A percentile compares a stretch with the other conserved stretches of the same genome.
Conservation (phyloP, 1,284 basidiomycete species). For the Fomes fomentarius region DNA sequence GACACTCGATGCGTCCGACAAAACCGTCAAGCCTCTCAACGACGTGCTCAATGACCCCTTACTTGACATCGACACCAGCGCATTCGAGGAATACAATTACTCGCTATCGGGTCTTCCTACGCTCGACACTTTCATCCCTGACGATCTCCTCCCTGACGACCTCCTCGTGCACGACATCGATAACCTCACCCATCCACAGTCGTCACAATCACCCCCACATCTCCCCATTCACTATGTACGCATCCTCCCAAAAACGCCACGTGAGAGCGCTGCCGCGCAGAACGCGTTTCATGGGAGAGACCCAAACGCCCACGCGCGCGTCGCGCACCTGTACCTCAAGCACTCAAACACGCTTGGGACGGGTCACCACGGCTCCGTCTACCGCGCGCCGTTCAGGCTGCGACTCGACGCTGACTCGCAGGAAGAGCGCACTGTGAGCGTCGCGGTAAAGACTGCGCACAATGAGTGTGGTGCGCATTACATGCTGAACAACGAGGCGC, state of each 20-base stretch:
- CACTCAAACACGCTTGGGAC: conserved; percentile 31
- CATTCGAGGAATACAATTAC: conserved; percentile 3
- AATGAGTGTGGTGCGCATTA: conserved; percentile 18
- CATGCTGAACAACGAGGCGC: conserved; percentile 43
- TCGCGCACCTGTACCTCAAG: conserved; percentile 30
- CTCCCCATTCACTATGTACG: conserved; percentile 20
- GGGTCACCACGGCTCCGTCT: conserved; percentile 38
- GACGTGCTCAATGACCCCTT: neutral
- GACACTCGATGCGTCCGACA: too few species aligned
- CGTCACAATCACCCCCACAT: too few species aligned
- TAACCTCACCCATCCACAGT: neutral
- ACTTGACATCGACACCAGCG: neutral
- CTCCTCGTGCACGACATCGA: conserved; percentile 34
- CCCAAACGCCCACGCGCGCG: neutral
- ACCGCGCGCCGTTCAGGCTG: conserved; percentile 33
- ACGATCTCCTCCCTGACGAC: conserved; percentile 32
- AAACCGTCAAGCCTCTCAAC: neutral
- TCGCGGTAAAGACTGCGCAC: conserved; percentile 36
- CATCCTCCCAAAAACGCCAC: conserved; percentile 25
- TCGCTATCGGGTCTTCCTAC: conserved; percentile 14
- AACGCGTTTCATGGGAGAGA: neutral
- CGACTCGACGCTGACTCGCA: conserved; percentile 28
- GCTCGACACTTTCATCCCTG: conserved; percentile 35
- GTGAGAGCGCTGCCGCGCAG: neutral
- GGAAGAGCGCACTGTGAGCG: conserved; percentile 30